Evolutionary conservation across 495 filamentous ascomycete genomes (phyloP), one percentile per base, ranked within the genome.

Genomic region (Xylaria scruposa): DNA sequence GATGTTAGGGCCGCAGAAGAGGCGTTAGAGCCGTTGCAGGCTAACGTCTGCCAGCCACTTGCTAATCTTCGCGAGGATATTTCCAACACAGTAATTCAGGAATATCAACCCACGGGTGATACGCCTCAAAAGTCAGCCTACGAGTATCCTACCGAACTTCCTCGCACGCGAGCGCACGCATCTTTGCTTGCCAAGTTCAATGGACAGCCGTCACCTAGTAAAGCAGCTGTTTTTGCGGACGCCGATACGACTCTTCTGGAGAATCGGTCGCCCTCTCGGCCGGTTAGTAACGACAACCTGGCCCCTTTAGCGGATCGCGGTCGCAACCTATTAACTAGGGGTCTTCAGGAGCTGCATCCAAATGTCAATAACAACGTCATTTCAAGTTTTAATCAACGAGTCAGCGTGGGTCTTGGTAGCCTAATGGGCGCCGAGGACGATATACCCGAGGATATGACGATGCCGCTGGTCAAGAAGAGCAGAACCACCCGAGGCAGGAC

Each of bases 21-120:
- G 7, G 83, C 84, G 2, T 85, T 94, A 19, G 81, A 81, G 7
- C 85, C 89, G 2, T 84, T 97, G 12, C 80, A 85, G 4, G 82
- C 86, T 0, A 84, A 86, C 2, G 78, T 97, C 9, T 88, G 90
- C 56, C 83, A 90, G 70, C 91, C 94, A 1, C 90, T 99, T 1
- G 77, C 82, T 4, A 82, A 88, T 15, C 90, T 99, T 21, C 88
- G 93, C 3, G 82, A 85, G 12, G 85, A 88, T 24, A 88, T 97
- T 36, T 83, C 86, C 26, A 80, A 75, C 36, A 89, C 90, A 1
- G 78, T 83, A 12, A 80, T 98, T 31, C 86, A 88, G 67, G 94
- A 97, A 78, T 98, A 98, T 76, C 78, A 85, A 9, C 88, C 91
- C 0, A 98, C 96, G 0, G 96, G 95, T 44, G 85, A 88, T n/a